Conservation (phyloP, 495 filamentous ascomycete species). For the Aspergillus incahuasiensis region DNA sequence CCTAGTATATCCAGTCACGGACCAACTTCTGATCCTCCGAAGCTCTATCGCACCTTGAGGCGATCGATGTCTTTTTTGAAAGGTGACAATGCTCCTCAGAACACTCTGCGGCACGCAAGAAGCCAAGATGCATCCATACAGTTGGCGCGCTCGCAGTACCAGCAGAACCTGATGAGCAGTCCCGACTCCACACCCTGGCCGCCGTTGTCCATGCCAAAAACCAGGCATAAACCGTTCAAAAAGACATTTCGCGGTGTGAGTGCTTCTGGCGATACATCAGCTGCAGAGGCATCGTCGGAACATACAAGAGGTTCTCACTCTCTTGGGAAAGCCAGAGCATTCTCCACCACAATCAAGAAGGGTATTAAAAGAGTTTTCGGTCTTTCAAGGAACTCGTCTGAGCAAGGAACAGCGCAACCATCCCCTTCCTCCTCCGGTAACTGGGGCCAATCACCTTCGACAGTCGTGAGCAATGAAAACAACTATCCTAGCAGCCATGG, state of each 20-base stretch:
- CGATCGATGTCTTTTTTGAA: conserved; percentile 63
- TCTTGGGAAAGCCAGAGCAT: conserved; percentile 51
- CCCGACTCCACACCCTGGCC: conserved; percentile 40
- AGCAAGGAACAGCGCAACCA: conserved; percentile 44
- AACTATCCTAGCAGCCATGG: background rate
- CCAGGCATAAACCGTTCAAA: conserved; percentile 50
- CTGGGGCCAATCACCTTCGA: conserved; percentile 18
- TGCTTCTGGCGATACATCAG: conserved; percentile 27
- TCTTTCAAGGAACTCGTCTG: conserved; percentile 37
- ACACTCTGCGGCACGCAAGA: conserved; percentile 26
- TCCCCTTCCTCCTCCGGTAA: conserved; percentile 47
- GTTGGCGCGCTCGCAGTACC: conserved; percentile 44
- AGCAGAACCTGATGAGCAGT: conserved; percentile 31
- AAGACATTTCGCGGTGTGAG: conserved; percentile 56
- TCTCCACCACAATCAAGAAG: conserved; percentile 58
- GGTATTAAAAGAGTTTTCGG: conserved; percentile 58
- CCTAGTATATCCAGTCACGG: conserved; percentile 2
- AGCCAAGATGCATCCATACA: conserved; percentile 46
- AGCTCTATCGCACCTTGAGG: conserved; percentile 28
- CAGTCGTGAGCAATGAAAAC: background rate
- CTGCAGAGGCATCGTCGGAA: conserved; percentile 20
- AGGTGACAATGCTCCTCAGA: conserved; percentile 25
- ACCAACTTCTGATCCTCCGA: conserved; percentile 16
- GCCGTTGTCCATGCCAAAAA: conserved; percentile 41
- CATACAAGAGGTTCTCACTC: conserved; percentile 32